Percentiles rank a stretch among this genome's conserved stretches.
Evolutionary conservation across 2,329 filamentous ascomycete genomes (phyloP).

Genomic region (Lojkania enalia): DNA sequence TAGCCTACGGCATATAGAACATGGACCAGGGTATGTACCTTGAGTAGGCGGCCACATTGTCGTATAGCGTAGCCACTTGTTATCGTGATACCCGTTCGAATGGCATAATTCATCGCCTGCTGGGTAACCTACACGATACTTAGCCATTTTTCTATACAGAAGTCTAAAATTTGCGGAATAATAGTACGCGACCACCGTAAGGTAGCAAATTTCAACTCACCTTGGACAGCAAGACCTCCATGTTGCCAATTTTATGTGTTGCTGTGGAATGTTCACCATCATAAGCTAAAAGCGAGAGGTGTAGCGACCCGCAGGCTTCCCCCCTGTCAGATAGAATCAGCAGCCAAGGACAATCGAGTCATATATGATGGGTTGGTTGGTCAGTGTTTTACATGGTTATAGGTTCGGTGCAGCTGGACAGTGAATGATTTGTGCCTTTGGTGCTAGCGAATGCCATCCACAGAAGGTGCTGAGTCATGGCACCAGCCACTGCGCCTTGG

Average conservation of each 20-base stretch:
- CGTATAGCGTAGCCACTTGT: constrained; percentile 84
- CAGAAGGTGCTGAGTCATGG: constrained; percentile 18
- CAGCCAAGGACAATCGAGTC: too few species aligned
- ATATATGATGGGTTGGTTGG: too few species aligned
- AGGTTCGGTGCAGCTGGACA: too few species aligned
- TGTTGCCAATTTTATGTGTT: constrained; percentile 49
- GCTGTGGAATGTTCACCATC: neutral
- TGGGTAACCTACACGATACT: constrained; percentile 60
- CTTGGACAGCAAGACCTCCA: constrained; percentile 71
- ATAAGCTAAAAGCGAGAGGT: too few species aligned
- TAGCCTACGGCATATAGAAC: constrained; percentile 26
- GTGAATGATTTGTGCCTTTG: neutral
- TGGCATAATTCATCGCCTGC: constrained; percentile 90
- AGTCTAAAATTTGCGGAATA: too few species aligned
- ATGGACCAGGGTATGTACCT: constrained; percentile 47
- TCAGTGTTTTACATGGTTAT: too few species aligned
- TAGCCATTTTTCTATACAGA: too few species aligned
- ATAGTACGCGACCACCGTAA: too few species aligned
- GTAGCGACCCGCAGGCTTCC: too few species aligned
- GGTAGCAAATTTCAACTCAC: too few species aligned
- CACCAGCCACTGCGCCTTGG: constrained; percentile 11
- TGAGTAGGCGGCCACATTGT: constrained; percentile 77
- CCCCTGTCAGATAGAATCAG: too few species aligned
- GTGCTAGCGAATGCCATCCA: constrained; percentile 30
- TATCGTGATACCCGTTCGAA: constrained; percentile 79